These are phyloP conservation scores for Chaetoscypha palmicola DNA, from an alignment of 2,329 filamentous ascomycete genomes.

Conservation along the genomic window DNA sequence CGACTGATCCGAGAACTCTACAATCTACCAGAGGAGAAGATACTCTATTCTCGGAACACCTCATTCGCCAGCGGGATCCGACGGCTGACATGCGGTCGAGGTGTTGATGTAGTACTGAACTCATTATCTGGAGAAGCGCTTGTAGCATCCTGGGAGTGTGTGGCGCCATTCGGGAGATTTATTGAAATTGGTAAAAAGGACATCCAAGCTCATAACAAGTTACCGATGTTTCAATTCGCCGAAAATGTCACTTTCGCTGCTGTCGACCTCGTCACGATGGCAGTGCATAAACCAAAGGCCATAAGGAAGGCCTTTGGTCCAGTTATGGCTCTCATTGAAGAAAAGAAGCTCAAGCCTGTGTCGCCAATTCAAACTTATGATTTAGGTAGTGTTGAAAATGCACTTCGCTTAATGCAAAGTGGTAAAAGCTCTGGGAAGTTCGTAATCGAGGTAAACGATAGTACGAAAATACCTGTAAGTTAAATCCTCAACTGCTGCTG, in stretches of 20 bases:
- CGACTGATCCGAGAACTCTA: constrained; percentile 23
- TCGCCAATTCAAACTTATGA: neutral
- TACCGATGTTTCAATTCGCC: constrained; percentile 1
- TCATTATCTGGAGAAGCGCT: constrained; percentile 25
- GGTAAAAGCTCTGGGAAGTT: neutral
- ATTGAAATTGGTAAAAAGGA: constrained; percentile 32
- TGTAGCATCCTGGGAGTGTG: constrained; percentile 38
- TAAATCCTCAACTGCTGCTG: neutral
- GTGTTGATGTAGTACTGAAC: constrained; percentile 29
- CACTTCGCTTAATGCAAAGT: neutral
- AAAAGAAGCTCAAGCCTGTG: neutral
- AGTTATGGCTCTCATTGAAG: neutral
- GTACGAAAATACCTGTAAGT: neutral
- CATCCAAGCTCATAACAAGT: constrained; percentile 20
- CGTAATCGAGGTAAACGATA: neutral
- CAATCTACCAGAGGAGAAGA: constrained; percentile 33
- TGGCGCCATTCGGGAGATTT: constrained; percentile 32
- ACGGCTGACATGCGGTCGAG: constrained; percentile 16
- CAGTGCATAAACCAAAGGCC: neutral
- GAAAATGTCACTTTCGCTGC: constrained; percentile 4
- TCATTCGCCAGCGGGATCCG: constrained; percentile 31
- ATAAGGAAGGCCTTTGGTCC: neutral
- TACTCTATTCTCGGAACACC: constrained; percentile 34
- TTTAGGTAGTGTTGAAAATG: neutral
- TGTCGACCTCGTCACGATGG: neutral